Evolutionary conservation across 1,284 basidiomycete genomes (phyloP).

Genomic region (Ustilago xerochloae): DNA sequence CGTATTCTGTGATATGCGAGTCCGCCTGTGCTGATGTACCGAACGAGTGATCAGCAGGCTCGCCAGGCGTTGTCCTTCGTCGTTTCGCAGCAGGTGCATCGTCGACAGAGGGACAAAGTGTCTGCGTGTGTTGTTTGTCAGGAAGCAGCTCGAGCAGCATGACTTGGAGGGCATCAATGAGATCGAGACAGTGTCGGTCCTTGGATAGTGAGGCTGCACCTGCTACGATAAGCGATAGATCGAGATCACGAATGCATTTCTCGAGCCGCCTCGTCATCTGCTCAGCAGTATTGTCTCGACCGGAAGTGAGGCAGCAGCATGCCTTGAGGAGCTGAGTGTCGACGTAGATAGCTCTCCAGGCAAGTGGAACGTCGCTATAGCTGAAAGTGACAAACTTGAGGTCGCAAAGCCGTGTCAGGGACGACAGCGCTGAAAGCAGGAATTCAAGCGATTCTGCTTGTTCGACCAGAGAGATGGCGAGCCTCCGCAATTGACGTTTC

Average conservation of each 20-base stretch:
- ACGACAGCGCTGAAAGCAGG: conserved; percentile 7
- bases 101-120: neutral
- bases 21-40: conserved; percentile 11
- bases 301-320: conserved; percentile 17
- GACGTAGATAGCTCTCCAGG: conserved; percentile 70
- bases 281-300: no score
- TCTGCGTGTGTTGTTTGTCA: neutral
- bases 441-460: neutral
- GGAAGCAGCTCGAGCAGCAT: neutral
- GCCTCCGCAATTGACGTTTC: neutral
- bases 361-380: conserved; percentile 68
- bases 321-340: conserved; percentile 61
- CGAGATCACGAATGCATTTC: conserved; percentile 74
- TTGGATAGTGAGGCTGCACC: conserved; percentile 70
- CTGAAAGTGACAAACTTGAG: conserved; percentile 69
- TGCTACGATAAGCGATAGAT: conserved; percentile 84
- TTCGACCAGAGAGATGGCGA: neutral
- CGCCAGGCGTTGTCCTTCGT: neutral
- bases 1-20: conserved; percentile 12
- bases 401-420: conserved; percentile 69
- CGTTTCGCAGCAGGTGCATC: conserved; percentile 7
- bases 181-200: conserved; percentile 29
- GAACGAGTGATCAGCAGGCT: neutral
- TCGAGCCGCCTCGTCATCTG: no score
- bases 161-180: conserved; percentile 68